Base-by-base conservation (phyloP, 2,329 filamentous ascomycete genomes). In the Claviceps pazoutovae region DNA sequence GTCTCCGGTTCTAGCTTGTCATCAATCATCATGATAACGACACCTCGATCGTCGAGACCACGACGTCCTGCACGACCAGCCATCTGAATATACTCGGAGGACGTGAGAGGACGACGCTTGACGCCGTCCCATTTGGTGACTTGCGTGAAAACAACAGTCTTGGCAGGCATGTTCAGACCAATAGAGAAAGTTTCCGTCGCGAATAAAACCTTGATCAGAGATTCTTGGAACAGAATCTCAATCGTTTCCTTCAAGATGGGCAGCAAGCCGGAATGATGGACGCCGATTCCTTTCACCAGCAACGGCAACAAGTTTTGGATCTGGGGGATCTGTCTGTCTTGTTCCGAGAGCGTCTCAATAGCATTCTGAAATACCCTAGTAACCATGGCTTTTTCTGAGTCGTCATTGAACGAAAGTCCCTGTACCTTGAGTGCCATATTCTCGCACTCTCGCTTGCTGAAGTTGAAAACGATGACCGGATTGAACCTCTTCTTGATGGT, bases 1-100 rank as follows among this genome's bases (percentile, higher is more conserved):
- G 85, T 83, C 2, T 88, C 82, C 1, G 93, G 93, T 62, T 98
- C 93, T 73, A 98, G 91, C 71, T 93, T 88, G 66, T 94, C 87
- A 63, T 94, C 86, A 56, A 98, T 86, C 91, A 98, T 97, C 88
- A 98, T 97, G 66, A 98, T 97, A 59, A 98, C 93, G 60, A 97
- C 94, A 78, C 93, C 93, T 58, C 93, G 86, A 56, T 96, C 90
- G 71, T 98, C 93, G 51, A 98, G 84, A 70, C 93, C 93, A 80
- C 93, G 84, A 77, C 93, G 87, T 64, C 93, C 93, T 54, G 93
- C 93, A 69, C 93, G 87, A 55, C 93, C 93, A 51, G 93, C 95
- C 93, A 98, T 98, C 66, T 98, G 93, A 50, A 98, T 88, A 68
- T 97, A 98, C 62, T 98, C 93, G 11, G 88, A 95, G 1, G 89